Base-by-base conservation (phyloP, 108 stramenopile genomes). In the Skeletonema grethae region DNA sequence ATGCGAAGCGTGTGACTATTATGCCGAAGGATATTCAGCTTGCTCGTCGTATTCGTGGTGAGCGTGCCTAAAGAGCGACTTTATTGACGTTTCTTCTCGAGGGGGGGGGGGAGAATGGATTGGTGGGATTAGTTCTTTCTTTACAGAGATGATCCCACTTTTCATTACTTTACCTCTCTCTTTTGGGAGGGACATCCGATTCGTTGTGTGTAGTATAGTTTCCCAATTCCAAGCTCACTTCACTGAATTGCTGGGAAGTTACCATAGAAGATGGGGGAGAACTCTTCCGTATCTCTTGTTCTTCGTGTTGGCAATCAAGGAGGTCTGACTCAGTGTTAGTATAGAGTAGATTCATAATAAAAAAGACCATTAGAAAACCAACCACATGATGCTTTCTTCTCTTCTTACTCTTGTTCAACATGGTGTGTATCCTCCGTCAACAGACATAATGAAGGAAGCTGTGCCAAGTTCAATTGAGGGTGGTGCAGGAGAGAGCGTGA, bases 1-100 rank as follows among this genome's bases (percentile, higher is more conserved):
- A 98, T 83, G 98, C 96, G 35, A 96, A 97, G 86, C 96, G 98
- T 87, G 96, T 99, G 20, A 99, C 98, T 20, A 99, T 99, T 87
- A 97, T 99, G 97, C 95, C 96, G 46, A 97, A 96, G 86, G 98
- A 98, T 82, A 96, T 98, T 50, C 96, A 96, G 79, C 75, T 82
- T 35, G 80, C 82, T 45, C 82, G 82, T 69, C 82, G 82, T 63
- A 83, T 83, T 64, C 82, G 82, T 69, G 82, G 82, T 10, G 82
- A 83, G 67, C 77, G 82, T 34, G 76, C 77, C 38, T 83, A 79
- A 75, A 15, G 8, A 32, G 24, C 24, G 16, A 18, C 16, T n/a
- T 48, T n/a, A 18, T 18, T 48, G n/a, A 6, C 46, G 16, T 48
- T 18, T 48, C 46, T 48, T 18, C 18, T 18, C 16, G 46, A 18